Conservation (phyloP, 1,284 basidiomycete genomes). For the Sanghuangporus weigelae region DNA sequence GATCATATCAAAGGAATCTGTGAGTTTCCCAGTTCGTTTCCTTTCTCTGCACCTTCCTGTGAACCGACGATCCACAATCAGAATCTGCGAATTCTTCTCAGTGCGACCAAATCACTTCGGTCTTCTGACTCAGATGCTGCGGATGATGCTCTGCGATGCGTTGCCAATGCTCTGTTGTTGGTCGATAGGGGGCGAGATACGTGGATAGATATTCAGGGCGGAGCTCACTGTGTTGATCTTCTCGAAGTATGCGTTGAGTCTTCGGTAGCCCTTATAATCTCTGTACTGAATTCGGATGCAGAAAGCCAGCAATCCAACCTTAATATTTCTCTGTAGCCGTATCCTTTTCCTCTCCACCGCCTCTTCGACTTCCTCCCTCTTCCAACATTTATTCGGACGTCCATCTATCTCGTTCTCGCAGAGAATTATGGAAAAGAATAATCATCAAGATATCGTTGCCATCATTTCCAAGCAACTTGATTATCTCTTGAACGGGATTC, state of each 20-base stretch:
- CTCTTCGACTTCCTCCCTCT: conserved; percentile 30
- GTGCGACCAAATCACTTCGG: conserved; percentile 15
- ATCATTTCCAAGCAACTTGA: conserved; percentile 57
- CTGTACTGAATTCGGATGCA: conserved; percentile 25
- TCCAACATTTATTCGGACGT: conserved; percentile 16
- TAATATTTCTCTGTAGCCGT: conserved; percentile 68
- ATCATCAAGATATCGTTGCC: conserved; percentile 44
- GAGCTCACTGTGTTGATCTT: conserved; percentile 47
- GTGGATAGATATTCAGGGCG: conserved; percentile 55
- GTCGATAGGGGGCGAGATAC: conserved; percentile 54
- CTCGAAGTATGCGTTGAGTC: conserved; percentile 48
- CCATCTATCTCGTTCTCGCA: conserved; percentile 39
- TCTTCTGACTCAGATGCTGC: conserved; percentile 39
- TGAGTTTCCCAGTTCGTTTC: conserved; percentile 32
- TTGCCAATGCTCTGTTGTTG: conserved; percentile 72
- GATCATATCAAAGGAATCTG: conserved; percentile 54
- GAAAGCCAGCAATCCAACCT: conserved; percentile 58
- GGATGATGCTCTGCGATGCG: conserved; percentile 65
- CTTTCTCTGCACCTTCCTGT: conserved; percentile 31
- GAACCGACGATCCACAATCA: conserved; percentile 35
- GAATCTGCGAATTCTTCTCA: conserved; percentile 30
- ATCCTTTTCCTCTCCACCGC: conserved; percentile 71
- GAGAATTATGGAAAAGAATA: conserved; percentile 39
- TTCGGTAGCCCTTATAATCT: conserved; percentile 8
- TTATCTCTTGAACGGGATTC: conserved; percentile 39